Evolutionary conservation across 352 stramenopile genomes (phyloP).

Genomic region (Globisporangium splendens): DNA sequence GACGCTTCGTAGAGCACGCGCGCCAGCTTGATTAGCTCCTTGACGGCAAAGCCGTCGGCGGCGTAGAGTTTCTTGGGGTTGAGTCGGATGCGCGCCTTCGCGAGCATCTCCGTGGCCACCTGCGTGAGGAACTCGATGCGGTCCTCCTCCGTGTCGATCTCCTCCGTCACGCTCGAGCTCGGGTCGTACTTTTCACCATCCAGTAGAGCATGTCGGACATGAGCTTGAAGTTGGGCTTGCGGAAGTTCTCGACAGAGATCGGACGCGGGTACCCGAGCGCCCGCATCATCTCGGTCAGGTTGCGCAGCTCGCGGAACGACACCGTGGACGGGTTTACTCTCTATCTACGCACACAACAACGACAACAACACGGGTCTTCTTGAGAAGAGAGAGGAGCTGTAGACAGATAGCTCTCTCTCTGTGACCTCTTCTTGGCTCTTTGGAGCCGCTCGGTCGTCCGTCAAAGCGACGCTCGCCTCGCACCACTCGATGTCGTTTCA

Average conservation of each 20-base stretch:
- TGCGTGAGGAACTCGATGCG: constrained; percentile 93
- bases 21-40: constrained; percentile 95
- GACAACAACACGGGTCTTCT: no score
- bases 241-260: constrained; percentile 93
- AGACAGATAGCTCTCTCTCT: not conserved
- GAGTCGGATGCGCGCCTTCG: constrained; percentile 90
- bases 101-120: constrained; percentile 73
- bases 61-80: constrained; percentile 96
- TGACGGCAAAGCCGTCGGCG: constrained; percentile 91
- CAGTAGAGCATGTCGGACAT: constrained; percentile 95
- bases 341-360: no score
- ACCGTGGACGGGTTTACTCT: constrained; percentile 23
- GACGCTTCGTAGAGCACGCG: constrained; percentile 90
- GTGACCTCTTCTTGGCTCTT: not conserved
- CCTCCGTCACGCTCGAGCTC: constrained; percentile 82
- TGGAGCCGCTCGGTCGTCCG: not conserved
- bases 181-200: constrained; percentile 95
- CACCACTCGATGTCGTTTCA: constrained; percentile 7
- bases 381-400: no score
- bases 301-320: constrained; percentile 85
- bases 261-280: constrained; percentile 91
- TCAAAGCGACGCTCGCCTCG: constrained; percentile 3
- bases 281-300: constrained; percentile 96
- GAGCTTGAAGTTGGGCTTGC: constrained; percentile 95
- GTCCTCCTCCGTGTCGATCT: constrained; percentile 95